Evolutionary conservation across 1,284 basidiomycete species (phyloP), one percentile per base, ranked within the genome.

Genomic region (Rhizopogon hawkerae): DNA sequence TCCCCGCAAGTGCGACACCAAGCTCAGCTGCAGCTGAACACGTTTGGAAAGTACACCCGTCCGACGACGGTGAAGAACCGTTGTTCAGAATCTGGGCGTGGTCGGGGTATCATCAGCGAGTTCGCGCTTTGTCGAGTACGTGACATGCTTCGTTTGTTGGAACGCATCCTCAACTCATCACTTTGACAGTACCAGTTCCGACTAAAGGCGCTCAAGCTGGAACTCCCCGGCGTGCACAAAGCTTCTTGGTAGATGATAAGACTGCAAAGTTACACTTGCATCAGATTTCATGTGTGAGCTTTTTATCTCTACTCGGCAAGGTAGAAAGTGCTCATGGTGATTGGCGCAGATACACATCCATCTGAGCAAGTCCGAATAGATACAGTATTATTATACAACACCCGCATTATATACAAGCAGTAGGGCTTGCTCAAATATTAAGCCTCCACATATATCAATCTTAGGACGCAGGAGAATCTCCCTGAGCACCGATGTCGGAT

Each of bases 21-120:
- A 62, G 94, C 95, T n/a, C 94, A 97, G 67, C 74, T 97, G 51
- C 90, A 95, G 62, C 77, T 98, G 49, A 95, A 94, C 69, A 81
- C 83, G 16, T 91, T 96, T 60, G 85, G 80, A 52, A 79, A 80
- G 44, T 89, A 90, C 66, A 85, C 89, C 7, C 81, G 89, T 34
- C 88, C 89, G 16, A 83, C 81, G 6, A 85, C 81, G 2, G 89
- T 97, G 21, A 92, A 90, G 68, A 92, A 94, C 66, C 75, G 92
- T 14, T 98, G 94, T 60, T 71, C 74, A 31, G 89, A 85, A 68
- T 85, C 89, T 5, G 93, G 93, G 0, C 75, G 83, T 52, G 92
- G 91, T 1, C 73, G 91, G 52, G 94, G 91, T 48, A 75, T 97
- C 45, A 86, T 97, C 57, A 81, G 81, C 59, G 88, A 94, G 66